Percentiles rank a stretch among this genome's conserved stretches.
Conservation (phyloP, 805 yeast genomes). For the Metschnikowia vanudenii region DNA sequence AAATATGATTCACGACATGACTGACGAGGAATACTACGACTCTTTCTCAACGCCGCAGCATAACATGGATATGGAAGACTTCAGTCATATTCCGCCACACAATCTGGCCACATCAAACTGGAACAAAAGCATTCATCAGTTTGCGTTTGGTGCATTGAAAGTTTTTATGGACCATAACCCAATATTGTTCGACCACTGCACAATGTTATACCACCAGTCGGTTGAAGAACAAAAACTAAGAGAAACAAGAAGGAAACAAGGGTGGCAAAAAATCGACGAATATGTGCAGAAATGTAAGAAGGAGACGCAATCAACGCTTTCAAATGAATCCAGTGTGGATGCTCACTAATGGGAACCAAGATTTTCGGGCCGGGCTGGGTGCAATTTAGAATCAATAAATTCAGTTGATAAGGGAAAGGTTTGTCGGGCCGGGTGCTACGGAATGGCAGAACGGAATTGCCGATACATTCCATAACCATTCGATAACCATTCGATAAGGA, state of each 20-base stretch:
- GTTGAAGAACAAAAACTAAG: constrained; percentile 69
- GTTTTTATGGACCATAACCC: constrained; percentile 93
- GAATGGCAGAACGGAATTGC: no score
- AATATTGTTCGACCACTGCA: constrained; percentile 85
- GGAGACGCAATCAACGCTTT: constrained; percentile 5
- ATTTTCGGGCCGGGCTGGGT: not conserved
- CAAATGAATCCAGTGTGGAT: constrained; percentile 13
- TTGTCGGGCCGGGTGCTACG: no score
- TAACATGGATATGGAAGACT: constrained; percentile 32
- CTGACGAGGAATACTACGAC: constrained; percentile 46
- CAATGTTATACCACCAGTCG: constrained; percentile 79
- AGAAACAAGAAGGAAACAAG: constrained; percentile 59
- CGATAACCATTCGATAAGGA: not conserved
- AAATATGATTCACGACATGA: constrained; percentile 32
- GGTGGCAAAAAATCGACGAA: constrained; percentile 68
- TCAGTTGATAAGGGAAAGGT: no score
- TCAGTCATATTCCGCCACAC: constrained; percentile 38
- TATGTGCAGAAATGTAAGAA: constrained; percentile 41
- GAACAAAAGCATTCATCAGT: constrained; percentile 90
- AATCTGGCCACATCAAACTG: constrained; percentile 63
- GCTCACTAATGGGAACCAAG: constrained; percentile 7
- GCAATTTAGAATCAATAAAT: not conserved
- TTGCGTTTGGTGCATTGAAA: constrained; percentile 88
- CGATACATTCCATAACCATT: not conserved
- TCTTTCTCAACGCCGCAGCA: constrained; percentile 37